Conservation (phyloP, 345 rosid genomes). For the Populus davidiana region DNA sequence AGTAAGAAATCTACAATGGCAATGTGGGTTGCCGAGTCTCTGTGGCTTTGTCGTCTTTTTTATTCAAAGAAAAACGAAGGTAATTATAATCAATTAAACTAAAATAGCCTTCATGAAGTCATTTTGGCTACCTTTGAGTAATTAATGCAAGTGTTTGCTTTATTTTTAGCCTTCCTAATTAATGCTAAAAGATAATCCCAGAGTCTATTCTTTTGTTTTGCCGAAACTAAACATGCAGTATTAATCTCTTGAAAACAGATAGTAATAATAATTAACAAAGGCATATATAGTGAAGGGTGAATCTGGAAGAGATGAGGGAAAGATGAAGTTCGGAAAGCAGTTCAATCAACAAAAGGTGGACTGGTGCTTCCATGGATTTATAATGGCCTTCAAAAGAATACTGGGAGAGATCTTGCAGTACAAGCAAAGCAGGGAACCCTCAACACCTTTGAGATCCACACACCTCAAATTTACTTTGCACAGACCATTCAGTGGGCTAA, state of each 20-base stretch:
- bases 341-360: slow-evolving; percentile 72
- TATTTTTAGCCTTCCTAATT: background rate
- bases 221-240: background rate
- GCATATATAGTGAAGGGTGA: background rate
- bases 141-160: background rate
- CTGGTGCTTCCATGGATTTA: slow-evolving; percentile 65
- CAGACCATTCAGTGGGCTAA: slow-evolving; percentile 38
- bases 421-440: slow-evolving; percentile 32
- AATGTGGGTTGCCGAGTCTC: background rate
- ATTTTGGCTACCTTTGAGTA: background rate
- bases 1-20: background rate
- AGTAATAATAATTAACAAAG: no score
- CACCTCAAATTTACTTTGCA: background rate
- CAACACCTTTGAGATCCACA: slow-evolving; percentile 27
- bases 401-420: slow-evolving; percentile 30
- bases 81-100: no score
- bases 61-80: background rate
- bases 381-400: slow-evolving; percentile 42
- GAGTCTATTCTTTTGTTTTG: background rate
- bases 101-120: background rate
- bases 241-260: background rate
- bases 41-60: background rate
- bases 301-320: background rate
- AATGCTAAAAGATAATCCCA: background rate
- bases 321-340: slow-evolving; percentile 64